Percentiles rank a stretch among this genome's conserved stretches.
phyloP scores from a whole-genome alignment of 2,329 filamentous ascomycete species.

The Leptosphaerulina australis region DNA sequence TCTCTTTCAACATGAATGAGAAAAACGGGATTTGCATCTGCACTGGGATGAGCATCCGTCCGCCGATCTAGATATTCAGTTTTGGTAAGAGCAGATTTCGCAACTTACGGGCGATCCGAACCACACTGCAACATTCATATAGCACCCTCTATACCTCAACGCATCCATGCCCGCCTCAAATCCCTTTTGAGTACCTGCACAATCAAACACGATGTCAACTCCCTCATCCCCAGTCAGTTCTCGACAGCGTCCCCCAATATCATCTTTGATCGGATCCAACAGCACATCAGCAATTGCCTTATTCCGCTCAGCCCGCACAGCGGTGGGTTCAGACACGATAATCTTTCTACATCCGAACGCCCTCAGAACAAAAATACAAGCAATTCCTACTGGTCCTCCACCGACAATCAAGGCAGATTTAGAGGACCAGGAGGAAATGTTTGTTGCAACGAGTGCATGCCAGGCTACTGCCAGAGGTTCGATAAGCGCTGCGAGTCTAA shows the following conservation, averaged over 20 bases:
- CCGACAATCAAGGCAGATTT: constrained; percentile 34
- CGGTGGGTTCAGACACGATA: constrained; percentile 36
- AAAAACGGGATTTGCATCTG: constrained; percentile 39
- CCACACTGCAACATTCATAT: constrained; percentile 46
- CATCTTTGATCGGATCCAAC: constrained; percentile 33
- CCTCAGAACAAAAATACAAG: constrained; percentile 26
- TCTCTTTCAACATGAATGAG: constrained; percentile 39
- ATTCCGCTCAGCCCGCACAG: constrained; percentile 28
- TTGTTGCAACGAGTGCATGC: constrained; percentile 31
- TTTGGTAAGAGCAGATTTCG: neutral
- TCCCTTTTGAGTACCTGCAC: constrained; percentile 41
- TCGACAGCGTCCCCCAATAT: constrained; percentile 37
- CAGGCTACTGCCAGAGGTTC: constrained; percentile 42
- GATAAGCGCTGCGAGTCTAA: constrained; percentile 35
- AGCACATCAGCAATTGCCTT: constrained; percentile 33
- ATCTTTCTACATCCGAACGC: constrained; percentile 30
- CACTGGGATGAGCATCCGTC: too few relatives aligned
- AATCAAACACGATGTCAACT: constrained; percentile 46
- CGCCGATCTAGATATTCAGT: neutral
- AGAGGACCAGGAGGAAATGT: constrained; percentile 14
- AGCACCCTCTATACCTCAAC: constrained; percentile 33
- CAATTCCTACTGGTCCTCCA: constrained; percentile 39
- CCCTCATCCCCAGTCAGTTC: constrained; percentile 39
- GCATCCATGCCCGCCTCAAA: constrained; percentile 42
- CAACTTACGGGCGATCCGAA: constrained; percentile 35